Percentiles rank a stretch among this genome's conserved stretches.
Evolutionary conservation across 2,329 filamentous ascomycete genomes (phyloP).

Genomic region (Ophiocordyceps camponoti-saundersi): DNA sequence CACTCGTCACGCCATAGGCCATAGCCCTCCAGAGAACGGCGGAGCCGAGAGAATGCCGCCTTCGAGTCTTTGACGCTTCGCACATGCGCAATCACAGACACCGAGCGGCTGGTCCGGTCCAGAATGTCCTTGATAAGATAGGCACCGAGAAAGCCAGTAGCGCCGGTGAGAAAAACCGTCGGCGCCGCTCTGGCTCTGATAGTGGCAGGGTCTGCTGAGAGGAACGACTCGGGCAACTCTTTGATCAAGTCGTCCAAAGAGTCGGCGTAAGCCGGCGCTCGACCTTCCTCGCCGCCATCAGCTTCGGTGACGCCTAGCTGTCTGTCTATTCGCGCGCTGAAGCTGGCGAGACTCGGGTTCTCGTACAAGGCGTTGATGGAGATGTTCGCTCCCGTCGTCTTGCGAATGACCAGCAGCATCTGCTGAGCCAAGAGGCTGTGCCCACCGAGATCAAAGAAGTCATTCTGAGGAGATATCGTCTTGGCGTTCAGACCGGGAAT

Average conservation of each 20-base stretch:
- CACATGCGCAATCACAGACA: constrained; percentile 54
- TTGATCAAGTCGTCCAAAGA: constrained; percentile 61
- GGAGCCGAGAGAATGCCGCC: constrained; percentile 53
- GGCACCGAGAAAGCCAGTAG: constrained; percentile 60
- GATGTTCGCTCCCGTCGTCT: background rate
- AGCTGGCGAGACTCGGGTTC: constrained; percentile 42
- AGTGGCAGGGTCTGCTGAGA: constrained; percentile 38
- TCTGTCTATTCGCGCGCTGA: constrained; percentile 44
- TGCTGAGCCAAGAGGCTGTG: constrained; percentile 43
- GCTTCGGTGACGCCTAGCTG: constrained; percentile 56
- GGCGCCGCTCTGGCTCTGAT: constrained; percentile 47
- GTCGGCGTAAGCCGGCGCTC: constrained; percentile 35
- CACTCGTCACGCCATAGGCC: constrained; percentile 54
- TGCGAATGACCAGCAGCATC: background rate
- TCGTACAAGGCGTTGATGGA: background rate
- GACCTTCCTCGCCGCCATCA: constrained; percentile 36
- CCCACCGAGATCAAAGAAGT: constrained; percentile 68
- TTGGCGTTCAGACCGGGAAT: constrained; percentile 50
- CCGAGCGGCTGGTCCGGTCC: constrained; percentile 46
- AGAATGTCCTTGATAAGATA: constrained; percentile 55
- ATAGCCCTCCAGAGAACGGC: constrained; percentile 60
- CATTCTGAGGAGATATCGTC: constrained; percentile 54
- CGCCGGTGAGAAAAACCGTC: constrained; percentile 56
- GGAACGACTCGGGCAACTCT: constrained; percentile 47
- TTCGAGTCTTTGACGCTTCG: constrained; percentile 37